A percentile compares a stretch with the other conserved stretches of the same genome.
phyloP scores from a whole-genome alignment of 345 rosid genomes.

The Theobroma cacao region DNA sequence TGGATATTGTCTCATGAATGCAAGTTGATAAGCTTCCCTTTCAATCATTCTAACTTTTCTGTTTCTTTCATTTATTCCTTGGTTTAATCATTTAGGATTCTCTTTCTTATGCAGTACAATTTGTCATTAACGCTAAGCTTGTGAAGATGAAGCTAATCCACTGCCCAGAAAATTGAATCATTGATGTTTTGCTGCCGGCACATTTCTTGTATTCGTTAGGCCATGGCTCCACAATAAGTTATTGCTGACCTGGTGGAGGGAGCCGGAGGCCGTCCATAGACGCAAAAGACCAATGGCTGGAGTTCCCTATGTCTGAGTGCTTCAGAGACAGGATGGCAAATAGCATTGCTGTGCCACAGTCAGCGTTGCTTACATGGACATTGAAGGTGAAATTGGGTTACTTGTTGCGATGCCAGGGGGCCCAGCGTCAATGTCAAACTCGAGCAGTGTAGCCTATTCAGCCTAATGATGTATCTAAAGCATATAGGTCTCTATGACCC shows the following conservation, averaged over 20 bases:
- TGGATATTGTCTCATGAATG: too few relatives aligned
- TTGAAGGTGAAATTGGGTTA: background rate
- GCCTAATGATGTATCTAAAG: background rate
- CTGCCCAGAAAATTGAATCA: too few relatives aligned
- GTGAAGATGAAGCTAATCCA: too few relatives aligned
- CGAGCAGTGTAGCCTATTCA: background rate
- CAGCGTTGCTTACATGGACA: background rate
- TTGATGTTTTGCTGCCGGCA: too few relatives aligned
- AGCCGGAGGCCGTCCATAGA: too few relatives aligned
- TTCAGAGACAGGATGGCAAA: background rate
- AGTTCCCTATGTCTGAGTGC: background rate
- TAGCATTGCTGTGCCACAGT: background rate
- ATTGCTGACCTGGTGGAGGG: background rate
- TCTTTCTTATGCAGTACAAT: too few relatives aligned
- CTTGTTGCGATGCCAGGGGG: background rate
- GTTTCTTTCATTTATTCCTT: too few relatives aligned
- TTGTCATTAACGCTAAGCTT: too few relatives aligned
- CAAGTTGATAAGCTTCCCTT: background rate
- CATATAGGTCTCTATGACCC: background rate
- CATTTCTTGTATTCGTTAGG: background rate
- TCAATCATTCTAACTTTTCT: background rate
- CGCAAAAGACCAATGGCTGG: background rate
- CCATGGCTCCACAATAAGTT: too few relatives aligned
- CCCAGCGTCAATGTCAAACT: background rate
- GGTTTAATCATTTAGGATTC: background rate